Base-by-base conservation (phyloP, 257 asterid species). In the Voacanga thouarsii region DNA sequence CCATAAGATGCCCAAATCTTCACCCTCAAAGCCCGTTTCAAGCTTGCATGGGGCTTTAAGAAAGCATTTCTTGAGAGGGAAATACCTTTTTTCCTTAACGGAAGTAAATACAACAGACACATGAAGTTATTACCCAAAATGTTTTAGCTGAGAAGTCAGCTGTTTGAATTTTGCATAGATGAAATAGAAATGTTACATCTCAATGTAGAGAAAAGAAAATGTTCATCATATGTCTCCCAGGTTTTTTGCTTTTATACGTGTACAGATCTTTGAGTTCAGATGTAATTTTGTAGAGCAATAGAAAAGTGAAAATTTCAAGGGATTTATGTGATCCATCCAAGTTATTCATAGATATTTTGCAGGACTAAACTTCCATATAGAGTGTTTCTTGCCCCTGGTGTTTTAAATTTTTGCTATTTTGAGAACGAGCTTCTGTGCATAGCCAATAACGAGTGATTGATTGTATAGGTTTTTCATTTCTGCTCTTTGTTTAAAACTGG, bases 201-300 rank as follows among this genome's bases (percentile, higher is more conserved):
- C 56, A 12, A 4, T 79, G 49, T 39, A 44, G 7, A 55, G 72
- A 39, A 10, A 41, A 75, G 50, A 55, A 71, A 37, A 14, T 63
- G 74, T 57, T 53, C 60, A 26, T 15, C n/a, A 16, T 63, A 37
- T 64, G 30, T 47, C n/a, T 53, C 3, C 37, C 55, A 66, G 30
- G 39, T 66, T 45, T 43, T 37, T 44, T 14, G 30, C 7, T 33
- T 74, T 51, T 71, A 79, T 79, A 79, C 83, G 19, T 72, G 83
- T 79, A 76, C 61, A 83, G 79, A 80, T 71, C 53, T 79, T 68
- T 71, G 33, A 44, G 47, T 50, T 12, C 71, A 50, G 28, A 47
- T 68, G 59, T 41, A 59, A 60, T 50, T 80, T 56, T 75, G 83
- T 75, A 75, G 18, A 79, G 78, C 26, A 30, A 51, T 19, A 12